Evolutionary conservation across 2,329 filamentous ascomycete genomes (phyloP).

Genomic region (Ceratocystiopsis minuta): DNA sequence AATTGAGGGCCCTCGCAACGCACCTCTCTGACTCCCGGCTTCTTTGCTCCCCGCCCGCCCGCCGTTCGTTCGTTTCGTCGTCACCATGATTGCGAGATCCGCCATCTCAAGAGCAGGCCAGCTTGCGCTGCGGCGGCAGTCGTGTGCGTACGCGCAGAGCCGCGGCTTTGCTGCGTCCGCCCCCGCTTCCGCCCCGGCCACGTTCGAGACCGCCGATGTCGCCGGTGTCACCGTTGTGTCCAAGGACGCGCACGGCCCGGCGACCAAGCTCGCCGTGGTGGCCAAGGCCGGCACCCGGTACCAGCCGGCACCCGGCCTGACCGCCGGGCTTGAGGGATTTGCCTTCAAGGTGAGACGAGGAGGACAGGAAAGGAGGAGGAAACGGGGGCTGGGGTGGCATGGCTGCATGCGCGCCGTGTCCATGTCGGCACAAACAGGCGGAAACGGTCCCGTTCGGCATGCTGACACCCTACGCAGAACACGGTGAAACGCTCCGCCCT

Average conservation of each 20-base stretch:
- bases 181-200: constrained; percentile 41
- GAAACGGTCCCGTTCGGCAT: not conserved
- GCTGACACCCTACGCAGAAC: constrained; percentile 34
- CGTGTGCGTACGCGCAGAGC: constrained; percentile 35
- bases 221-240: constrained; percentile 83
- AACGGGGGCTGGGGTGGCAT: not conserved
- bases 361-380: constrained; percentile 6
- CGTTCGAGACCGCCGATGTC: constrained; percentile 75
- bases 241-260: constrained; percentile 74
- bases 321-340: constrained; percentile 81
- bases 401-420: too few relatives aligned
- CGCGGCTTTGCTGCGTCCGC: constrained; percentile 33
- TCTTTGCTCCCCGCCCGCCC: not conserved
- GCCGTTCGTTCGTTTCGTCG: not conserved
- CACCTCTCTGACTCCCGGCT: too few relatives aligned
- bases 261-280: constrained; percentile 79
- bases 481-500: constrained; percentile 77
- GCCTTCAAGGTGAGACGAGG: constrained; percentile 68
- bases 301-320: constrained; percentile 74
- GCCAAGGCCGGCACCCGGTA: constrained; percentile 90
- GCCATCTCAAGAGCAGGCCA: constrained; percentile 39
- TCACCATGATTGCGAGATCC: constrained; percentile 40
- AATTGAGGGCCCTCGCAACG: too few relatives aligned
- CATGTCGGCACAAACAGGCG: not conserved
- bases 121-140: constrained; percentile 36